phyloP scores from a whole-genome alignment of 2,329 filamentous ascomycete species.

The Exophiala alcalophila region DNA sequence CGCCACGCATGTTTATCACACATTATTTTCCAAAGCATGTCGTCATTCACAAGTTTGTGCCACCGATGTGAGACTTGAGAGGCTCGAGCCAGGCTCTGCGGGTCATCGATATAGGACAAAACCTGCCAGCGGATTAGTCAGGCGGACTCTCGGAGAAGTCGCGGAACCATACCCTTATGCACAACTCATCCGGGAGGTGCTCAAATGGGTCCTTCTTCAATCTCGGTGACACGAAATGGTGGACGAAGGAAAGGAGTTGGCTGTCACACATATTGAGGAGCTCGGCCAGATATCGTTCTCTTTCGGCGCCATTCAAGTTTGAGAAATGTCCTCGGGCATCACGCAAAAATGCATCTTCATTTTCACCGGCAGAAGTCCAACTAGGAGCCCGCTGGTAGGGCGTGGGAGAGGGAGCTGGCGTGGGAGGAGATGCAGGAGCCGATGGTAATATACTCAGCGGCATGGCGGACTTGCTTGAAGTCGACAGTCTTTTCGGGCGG shows the following conservation, averaged over 20 bases:
- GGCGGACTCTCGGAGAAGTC: neutral
- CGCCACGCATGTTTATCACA: slow-evolving; percentile 94
- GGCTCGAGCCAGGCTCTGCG: slow-evolving; percentile 84
- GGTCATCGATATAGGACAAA: slow-evolving; percentile 94
- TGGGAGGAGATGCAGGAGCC: slow-evolving; percentile 63
- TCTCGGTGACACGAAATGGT: slow-evolving; percentile 89
- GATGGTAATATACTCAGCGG: slow-evolving; percentile 62
- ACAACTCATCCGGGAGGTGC: slow-evolving; percentile 87
- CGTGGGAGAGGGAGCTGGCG: slow-evolving; percentile 64
- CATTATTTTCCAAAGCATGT: slow-evolving; percentile 97
- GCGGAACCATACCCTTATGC: slow-evolving; percentile 65
- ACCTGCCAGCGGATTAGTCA: slow-evolving; percentile 55
- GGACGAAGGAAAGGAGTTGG: slow-evolving; percentile 91
- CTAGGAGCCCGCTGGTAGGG: slow-evolving; percentile 58
- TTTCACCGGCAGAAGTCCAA: slow-evolving; percentile 52
- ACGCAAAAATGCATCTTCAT: slow-evolving; percentile 78
- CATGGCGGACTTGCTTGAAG: slow-evolving; percentile 42
- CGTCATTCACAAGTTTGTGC: slow-evolving; percentile 89
- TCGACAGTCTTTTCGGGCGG: slow-evolving; percentile 28
- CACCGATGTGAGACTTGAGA: slow-evolving; percentile 95
- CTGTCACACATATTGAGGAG: slow-evolving; percentile 92
- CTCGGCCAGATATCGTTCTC: slow-evolving; percentile 79
- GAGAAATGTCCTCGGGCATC: slow-evolving; percentile 78
- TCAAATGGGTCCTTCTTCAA: slow-evolving; percentile 96
- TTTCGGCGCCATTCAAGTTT: slow-evolving; percentile 69